Base-by-base conservation (phyloP, 805 yeast species). In the Metschnikowia sp. region DNA sequence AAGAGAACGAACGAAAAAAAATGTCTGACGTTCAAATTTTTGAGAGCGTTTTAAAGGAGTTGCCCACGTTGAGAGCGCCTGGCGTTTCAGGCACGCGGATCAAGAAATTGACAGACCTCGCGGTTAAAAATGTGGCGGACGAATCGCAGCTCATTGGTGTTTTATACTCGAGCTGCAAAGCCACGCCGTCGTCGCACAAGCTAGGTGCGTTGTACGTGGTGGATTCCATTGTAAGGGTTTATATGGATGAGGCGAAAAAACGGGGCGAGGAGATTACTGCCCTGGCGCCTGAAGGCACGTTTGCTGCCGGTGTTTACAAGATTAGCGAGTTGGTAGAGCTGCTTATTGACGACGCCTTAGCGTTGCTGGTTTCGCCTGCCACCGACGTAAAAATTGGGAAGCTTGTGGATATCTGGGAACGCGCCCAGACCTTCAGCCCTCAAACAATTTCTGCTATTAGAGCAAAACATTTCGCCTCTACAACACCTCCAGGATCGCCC, bases 71-170 rank as follows among this genome's bases (percentile, higher is more conserved):
- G 58, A 85, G 84, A 67, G 81, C 96, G 12, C 92, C 92, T 11
- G 98, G 99, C 51, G 94, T 92, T 44, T 90, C 97, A 29, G 98
- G 98, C 38, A 83, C 96, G 47, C 89, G 97, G 72, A 94, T 92
- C 68, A 88, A 88, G 66, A 83, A 83, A 61, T 74, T 91, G 62
- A 87, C 92, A 39, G 86, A 87, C 48, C 65, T 87, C 52, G 95
- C 96, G 48, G 74, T 84, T 51, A 78, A 78, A 55, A 80, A 89
- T 65, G 85, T 86, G 47, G 67, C 70, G 61, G 65, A 69, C 31
- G 84, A 81, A 61, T 73, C 84, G 26, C 74, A 76, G 51, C 65
- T 87, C 44, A 76, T 84, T 40, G 76, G 81, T 41, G 72, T 75
- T 52, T 74, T 88, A 55, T 78, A 78, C 60, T 74, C 82, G 43